Evolutionary conservation across 805 yeast genomes (phyloP), one percentile per base, ranked within the genome.

Genomic region (Ogataea nitratoaversa): DNA sequence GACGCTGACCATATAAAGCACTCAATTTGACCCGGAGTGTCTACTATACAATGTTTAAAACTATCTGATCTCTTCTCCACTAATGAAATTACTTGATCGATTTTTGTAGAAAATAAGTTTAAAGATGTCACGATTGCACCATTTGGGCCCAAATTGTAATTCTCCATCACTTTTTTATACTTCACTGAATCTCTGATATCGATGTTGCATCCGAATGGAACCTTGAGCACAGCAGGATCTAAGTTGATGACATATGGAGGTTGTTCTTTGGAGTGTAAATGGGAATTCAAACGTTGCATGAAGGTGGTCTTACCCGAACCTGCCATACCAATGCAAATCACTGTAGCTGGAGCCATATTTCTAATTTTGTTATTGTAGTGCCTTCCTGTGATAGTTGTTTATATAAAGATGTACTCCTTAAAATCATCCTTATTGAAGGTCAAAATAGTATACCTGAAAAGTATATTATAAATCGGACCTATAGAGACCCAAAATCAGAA

Each of bases 21-120:
- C 64, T 93, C 99, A 47, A 93, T 93, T 65, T 93, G 99, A 11
- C 99, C 99, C 0, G 99, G 99, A 1, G 99, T 93, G 65, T 93
- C 99, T 37, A 91, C 78, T 28, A 93, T 82, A 48, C 90, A 85
- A 60, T 89, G 83, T 17, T 78, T 63, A 49, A 71, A 71, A 39
- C 66, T 61, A 18, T 69, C 73, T 1, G 80, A 67, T 50, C 91
- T 78, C 57, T 89, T 88, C 55, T 89, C 95, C 17, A 91, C 84
- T 29, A 93, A 68, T 29, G 76, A 74, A 36, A 93, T 80, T 4
- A 93, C 97, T 66, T 93, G 99, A 61, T 93, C 99, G 42, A 93
- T 88, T 64, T 93, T 93, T 12, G 99, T 93, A 36, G 96, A 71
- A 58, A 93, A 93, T 37, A 93, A 68, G 59, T 93, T 93, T 46